phyloP scores from a whole-genome alignment of 768 basidiomycete genomes.

The Amanita pseudoporphyria region DNA sequence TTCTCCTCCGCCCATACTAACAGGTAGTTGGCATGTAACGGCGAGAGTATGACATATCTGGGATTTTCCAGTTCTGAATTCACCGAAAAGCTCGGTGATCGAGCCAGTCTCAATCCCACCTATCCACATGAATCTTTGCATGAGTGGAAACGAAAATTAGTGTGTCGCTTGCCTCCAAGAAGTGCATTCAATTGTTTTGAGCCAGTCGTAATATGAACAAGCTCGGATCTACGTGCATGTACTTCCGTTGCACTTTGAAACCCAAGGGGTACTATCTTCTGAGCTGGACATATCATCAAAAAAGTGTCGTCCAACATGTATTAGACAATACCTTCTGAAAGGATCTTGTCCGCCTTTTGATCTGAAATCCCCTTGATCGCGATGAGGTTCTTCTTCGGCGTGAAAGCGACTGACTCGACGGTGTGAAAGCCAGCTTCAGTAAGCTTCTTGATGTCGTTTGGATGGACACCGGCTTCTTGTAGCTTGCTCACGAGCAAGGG shows the following conservation, averaged over 20 bases:
- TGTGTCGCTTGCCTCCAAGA: constrained; percentile 61
- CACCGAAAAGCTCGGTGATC: constrained; percentile 96
- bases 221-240: constrained; percentile 87
- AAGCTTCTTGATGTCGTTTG: constrained; percentile 93
- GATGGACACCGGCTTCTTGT: constrained; percentile 81
- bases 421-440: constrained; percentile 87
- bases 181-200: constrained; percentile 94
- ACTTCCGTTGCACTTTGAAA: constrained; percentile 98
- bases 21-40: constrained; percentile 95
- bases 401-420: constrained; percentile 92
- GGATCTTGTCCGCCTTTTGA: constrained; percentile 93
- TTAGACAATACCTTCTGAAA: constrained; percentile 64
- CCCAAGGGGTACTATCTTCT: constrained; percentile 93
- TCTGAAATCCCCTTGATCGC: constrained; percentile 96
- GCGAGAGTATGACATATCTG: constrained; percentile 98
- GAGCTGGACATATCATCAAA: constrained; percentile 39
- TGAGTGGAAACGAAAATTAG: constrained; percentile 8
- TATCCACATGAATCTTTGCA: constrained; percentile 18
- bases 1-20: constrained; percentile 97
- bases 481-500: constrained; percentile 80
- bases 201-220: constrained; percentile 95
- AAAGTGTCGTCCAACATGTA: not conserved
- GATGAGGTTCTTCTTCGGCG: constrained; percentile 86
- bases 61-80: constrained; percentile 97
- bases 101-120: constrained; percentile 97